Percentiles rank a stretch among this genome's conserved stretches.
Evolutionary conservation across 495 filamentous ascomycete species (phyloP).

Genomic region (Podospora didyma): DNA sequence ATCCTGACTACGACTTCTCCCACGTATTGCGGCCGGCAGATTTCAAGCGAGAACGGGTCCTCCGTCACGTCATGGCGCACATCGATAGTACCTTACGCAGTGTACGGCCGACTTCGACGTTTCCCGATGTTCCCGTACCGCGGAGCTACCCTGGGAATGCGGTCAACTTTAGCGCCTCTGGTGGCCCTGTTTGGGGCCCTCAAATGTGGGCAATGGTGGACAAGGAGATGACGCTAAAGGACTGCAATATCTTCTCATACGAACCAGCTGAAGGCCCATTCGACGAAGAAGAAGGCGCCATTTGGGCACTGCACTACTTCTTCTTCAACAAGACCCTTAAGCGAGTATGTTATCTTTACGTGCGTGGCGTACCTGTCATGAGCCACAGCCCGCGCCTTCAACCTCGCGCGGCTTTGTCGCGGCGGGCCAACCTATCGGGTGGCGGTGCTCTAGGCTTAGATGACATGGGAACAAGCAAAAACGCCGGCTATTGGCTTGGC

Average conservation of each 20-base stretch:
- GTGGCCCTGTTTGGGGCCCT: slow-evolving; percentile 64
- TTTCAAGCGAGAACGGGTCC: slow-evolving; percentile 72
- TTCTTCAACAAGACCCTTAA: slow-evolving; percentile 93
- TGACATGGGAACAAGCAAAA: slow-evolving; percentile 10
- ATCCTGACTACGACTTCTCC: slow-evolving; percentile 97
- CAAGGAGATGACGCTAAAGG: slow-evolving; percentile 82
- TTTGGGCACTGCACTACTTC: slow-evolving; percentile 95
- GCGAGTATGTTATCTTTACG: slow-evolving; percentile 90
- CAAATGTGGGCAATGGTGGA: slow-evolving; percentile 87
- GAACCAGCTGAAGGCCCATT: slow-evolving; percentile 79
- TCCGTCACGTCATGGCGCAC: slow-evolving; percentile 73
- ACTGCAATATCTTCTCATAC: slow-evolving; percentile 84
- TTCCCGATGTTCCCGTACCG: slow-evolving; percentile 18
- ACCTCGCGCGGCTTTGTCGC: slow-evolving; percentile 22
- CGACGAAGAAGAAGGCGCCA: slow-evolving; percentile 82
- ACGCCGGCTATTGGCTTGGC: slow-evolving; percentile 61
- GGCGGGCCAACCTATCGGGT: slow-evolving; percentile 4
- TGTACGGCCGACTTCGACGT: slow-evolving; percentile 56
- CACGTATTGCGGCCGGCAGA: slow-evolving; percentile 82
- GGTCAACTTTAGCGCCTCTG: slow-evolving; percentile 22
- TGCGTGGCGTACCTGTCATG: slow-evolving; percentile 79
- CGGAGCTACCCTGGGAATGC: slow-evolving; percentile 26
- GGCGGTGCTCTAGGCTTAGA: slow-evolving; percentile 9
- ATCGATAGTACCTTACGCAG: slow-evolving; percentile 83
- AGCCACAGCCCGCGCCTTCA: slow-evolving; percentile 56